Evolutionary conservation across 257 asterid genomes (phyloP).

Genomic region (Ehretia macrophylla): DNA sequence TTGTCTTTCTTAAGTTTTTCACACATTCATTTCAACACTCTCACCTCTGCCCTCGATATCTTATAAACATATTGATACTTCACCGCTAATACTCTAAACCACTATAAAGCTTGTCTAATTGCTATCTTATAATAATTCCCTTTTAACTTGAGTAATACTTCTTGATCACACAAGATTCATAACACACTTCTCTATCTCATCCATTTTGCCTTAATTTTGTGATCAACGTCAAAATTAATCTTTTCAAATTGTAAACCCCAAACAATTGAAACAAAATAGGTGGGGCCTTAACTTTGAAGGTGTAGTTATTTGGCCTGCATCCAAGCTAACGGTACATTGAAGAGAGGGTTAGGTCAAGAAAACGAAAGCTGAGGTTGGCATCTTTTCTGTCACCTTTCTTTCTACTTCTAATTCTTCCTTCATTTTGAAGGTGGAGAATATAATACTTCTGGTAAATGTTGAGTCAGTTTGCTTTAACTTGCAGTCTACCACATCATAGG

Average conservation of each 20-base stretch:
- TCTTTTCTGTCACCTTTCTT: conserved; percentile 20
- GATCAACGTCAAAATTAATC: no score
- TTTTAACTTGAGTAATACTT: no score
- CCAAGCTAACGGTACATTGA: conserved; percentile 39
- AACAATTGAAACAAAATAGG: conserved; percentile 11
- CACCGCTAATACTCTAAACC: no score
- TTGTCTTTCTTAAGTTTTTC: no score
- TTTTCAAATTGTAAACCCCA: conserved; percentile 1
- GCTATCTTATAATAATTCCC: no score
- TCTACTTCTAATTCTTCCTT: conserved; percentile 23
- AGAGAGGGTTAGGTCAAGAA: conserved; percentile 39
- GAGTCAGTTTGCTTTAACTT: conserved; percentile 62
- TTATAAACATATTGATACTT: no score
- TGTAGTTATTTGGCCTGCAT: conserved; percentile 30
- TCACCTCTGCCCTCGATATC: no score
- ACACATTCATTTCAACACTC: no score
- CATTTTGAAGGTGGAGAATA: conserved; percentile 38
- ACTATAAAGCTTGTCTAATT: no score
- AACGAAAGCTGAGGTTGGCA: conserved; percentile 38
- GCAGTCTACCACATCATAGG: conserved; percentile 44
- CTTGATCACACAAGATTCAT: no score
- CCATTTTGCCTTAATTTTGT: no score
- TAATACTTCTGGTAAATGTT: conserved; percentile 22
- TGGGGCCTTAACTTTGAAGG: conserved; percentile 21
- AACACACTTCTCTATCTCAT: no score